These are phyloP conservation scores for Blastobotrys indianensis DNA, from an alignment of 1,139 yeast genomes.

Conservation along the genomic window DNA sequence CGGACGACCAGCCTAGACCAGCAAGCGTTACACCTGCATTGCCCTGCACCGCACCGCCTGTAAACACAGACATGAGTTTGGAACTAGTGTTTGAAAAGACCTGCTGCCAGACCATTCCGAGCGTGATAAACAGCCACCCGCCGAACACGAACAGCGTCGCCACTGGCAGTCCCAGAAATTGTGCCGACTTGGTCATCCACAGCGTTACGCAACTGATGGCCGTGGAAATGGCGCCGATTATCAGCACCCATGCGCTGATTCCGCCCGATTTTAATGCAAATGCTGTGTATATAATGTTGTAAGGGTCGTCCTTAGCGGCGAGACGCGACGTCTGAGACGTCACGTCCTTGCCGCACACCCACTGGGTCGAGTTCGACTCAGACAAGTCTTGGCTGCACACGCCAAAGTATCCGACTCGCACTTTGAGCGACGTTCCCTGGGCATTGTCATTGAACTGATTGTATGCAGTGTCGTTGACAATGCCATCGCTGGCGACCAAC, in stretches of 20 bases:
- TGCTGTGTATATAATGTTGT: slow-evolving; percentile 21
- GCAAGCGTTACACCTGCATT: slow-evolving; percentile 19
- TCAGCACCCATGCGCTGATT: slow-evolving; percentile 20
- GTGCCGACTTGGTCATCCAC: slow-evolving; percentile 16
- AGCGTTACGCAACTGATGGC: slow-evolving; percentile 17
- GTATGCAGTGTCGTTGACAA: slow-evolving; percentile 23
- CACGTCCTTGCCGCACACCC: slow-evolving; percentile 25
- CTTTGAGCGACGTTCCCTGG: slow-evolving; percentile 14
- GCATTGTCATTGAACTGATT: slow-evolving; percentile 15
- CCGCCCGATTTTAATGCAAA: slow-evolving; percentile 11
- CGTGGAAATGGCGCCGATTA: slow-evolving; percentile 17
- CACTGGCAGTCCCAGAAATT: slow-evolving; percentile 17
- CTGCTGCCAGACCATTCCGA: slow-evolving; percentile 30
- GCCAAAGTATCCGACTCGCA: slow-evolving; percentile 27
- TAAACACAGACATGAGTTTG: slow-evolving; percentile 15
- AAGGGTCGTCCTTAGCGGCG: slow-evolving; percentile 18
- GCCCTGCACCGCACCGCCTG: slow-evolving; percentile 14
- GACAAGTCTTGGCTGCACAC: slow-evolving; percentile 18
- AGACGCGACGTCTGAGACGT: not conserved
- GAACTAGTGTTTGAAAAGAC: slow-evolving; percentile 18
- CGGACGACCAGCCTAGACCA: slow-evolving; percentile 25
- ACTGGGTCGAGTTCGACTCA: slow-evolving; percentile 15
- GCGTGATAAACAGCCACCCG: slow-evolving; percentile 19
- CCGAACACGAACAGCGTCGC: slow-evolving; percentile 18
- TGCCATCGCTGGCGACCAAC: slow-evolving; percentile 15